Percentiles rank a stretch among this genome's conserved stretches.
These are phyloP conservation scores for Leersia perrieri DNA, from an alignment of 176 grass and related monocot species.

Conservation along the genomic window DNA sequence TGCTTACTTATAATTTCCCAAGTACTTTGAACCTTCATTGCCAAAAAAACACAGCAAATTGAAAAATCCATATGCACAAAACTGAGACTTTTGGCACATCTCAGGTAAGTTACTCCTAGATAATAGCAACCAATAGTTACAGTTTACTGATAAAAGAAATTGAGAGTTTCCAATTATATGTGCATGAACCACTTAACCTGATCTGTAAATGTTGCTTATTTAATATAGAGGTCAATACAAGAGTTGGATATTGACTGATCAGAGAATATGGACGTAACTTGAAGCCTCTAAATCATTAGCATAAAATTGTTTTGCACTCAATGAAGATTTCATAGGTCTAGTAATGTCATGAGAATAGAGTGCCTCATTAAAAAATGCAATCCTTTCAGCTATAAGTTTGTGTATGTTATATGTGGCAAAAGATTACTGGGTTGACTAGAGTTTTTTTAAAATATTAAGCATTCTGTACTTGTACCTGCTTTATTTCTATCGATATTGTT, in stretches of 20 bases:
- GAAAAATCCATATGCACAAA: background rate
- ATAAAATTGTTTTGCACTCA: slow-evolving; percentile 1
- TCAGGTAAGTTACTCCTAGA: background rate
- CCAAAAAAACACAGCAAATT: slow-evolving; percentile 2
- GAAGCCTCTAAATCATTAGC: background rate
- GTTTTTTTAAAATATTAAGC: slow-evolving; percentile 6
- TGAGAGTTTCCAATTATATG: background rate
- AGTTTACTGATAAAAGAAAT: slow-evolving; percentile 10
- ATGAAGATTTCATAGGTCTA: background rate
- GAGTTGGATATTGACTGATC: background rate
- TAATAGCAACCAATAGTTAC: background rate
- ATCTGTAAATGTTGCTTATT: background rate
- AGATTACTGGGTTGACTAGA: background rate
- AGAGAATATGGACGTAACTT: background rate
- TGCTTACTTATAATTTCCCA: slow-evolving; percentile 26
- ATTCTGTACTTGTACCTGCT: background rate
- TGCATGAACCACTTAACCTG: background rate
- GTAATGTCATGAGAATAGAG: background rate
- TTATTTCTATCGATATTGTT: background rate
- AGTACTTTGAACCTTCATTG: background rate
- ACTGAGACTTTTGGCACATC: background rate
- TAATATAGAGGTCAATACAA: slow-evolving; percentile 18
- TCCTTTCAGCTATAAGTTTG: background rate
- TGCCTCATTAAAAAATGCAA: background rate
- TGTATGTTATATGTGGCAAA: slow-evolving; percentile 1